Evolutionary conservation across 179 eudicot genomes (phyloP).

Genomic region (Silene coronaria): DNA sequence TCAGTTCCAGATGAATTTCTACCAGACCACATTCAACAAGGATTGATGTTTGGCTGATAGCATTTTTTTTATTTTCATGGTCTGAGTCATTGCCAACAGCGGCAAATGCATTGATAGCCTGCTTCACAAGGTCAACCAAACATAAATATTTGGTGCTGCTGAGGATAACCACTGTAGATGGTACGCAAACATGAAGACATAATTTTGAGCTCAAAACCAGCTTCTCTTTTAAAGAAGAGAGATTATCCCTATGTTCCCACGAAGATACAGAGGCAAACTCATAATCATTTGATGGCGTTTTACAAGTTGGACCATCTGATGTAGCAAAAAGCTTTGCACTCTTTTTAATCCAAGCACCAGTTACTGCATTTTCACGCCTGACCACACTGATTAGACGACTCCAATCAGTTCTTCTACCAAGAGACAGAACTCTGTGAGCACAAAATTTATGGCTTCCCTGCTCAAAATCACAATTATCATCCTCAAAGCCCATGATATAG

Average conservation of each 20-base stretch:
- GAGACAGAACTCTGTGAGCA: constrained; percentile 46
- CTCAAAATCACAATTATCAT: constrained; percentile 24
- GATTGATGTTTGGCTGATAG: constrained; percentile 50
- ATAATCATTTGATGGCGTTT: constrained; percentile 39
- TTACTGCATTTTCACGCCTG: constrained; percentile 59
- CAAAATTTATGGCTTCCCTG: constrained; percentile 26
- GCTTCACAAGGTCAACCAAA: constrained; percentile 45
- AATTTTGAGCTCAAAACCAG: constrained; percentile 62
- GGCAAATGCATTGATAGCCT: constrained; percentile 39
- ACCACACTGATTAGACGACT: constrained; percentile 53
- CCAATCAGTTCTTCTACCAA: constrained; percentile 33
- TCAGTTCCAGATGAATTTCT: constrained; percentile 45
- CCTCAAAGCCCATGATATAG: constrained; percentile 31
- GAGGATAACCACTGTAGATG: constrained; percentile 45
- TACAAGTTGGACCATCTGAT: constrained; percentile 42
- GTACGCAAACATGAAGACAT: constrained; percentile 50
- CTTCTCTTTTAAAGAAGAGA: constrained; percentile 38
- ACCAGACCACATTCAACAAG: constrained; percentile 60
- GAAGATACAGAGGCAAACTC: constrained; percentile 74
- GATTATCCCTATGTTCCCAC: constrained; percentile 43
- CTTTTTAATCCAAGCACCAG: constrained; percentile 64
- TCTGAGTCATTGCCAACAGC: constrained; percentile 30
- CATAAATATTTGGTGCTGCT: constrained; percentile 39
- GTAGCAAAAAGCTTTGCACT: constrained; percentile 70
- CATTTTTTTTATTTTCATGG: constrained; percentile 24